Evolutionary conservation across 2,329 filamentous ascomycete species (phyloP).

Genomic region (Verruconis gallopava): DNA sequence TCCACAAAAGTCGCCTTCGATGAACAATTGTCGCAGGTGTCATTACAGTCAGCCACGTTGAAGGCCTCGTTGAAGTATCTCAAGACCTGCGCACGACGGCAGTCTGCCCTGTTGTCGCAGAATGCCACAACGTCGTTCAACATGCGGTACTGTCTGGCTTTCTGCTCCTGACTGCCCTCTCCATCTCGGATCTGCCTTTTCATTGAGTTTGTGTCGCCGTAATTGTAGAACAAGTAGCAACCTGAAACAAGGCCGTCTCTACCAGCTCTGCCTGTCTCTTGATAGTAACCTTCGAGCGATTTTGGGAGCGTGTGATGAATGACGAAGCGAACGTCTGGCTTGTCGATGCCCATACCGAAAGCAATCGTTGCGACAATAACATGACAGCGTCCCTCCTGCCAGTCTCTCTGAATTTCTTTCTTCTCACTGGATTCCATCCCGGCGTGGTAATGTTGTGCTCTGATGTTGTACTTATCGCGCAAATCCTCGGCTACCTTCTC

Average conservation of each 20-base stretch:
- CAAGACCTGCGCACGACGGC: slow-evolving; percentile 75
- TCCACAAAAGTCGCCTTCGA: slow-evolving; percentile 57
- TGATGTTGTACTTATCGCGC: slow-evolving; percentile 46
- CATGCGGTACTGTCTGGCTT: slow-evolving; percentile 74
- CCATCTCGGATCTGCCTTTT: slow-evolving; percentile 74
- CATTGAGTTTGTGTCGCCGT: slow-evolving; percentile 59
- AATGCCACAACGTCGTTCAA: slow-evolving; percentile 72
- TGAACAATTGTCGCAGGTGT: slow-evolving; percentile 80
- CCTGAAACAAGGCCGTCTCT: slow-evolving; percentile 77
- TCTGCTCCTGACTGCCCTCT: slow-evolving; percentile 65
- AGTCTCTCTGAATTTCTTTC: slow-evolving; percentile 57
- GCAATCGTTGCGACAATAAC: slow-evolving; percentile 97
- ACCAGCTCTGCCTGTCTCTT: slow-evolving; percentile 90
- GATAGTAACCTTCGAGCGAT: slow-evolving; percentile 94
- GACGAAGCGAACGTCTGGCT: slow-evolving; percentile 89
- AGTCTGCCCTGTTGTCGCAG: slow-evolving; percentile 81
- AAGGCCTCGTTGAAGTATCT: slow-evolving; percentile 92
- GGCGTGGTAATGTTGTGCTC: slow-evolving; percentile 77
- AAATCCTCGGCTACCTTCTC: slow-evolving; percentile 68
- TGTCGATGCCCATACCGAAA: slow-evolving; percentile 99
- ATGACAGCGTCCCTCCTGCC: slow-evolving; percentile 69
- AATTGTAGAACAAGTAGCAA: slow-evolving; percentile 84
- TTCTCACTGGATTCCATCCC: slow-evolving; percentile 57
- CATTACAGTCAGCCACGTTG: slow-evolving; percentile 53
- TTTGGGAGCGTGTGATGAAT: slow-evolving; percentile 90